Evolutionary conservation across 2,329 filamentous ascomycete species (phyloP).

Genomic region (Penicillium occitanis): DNA sequence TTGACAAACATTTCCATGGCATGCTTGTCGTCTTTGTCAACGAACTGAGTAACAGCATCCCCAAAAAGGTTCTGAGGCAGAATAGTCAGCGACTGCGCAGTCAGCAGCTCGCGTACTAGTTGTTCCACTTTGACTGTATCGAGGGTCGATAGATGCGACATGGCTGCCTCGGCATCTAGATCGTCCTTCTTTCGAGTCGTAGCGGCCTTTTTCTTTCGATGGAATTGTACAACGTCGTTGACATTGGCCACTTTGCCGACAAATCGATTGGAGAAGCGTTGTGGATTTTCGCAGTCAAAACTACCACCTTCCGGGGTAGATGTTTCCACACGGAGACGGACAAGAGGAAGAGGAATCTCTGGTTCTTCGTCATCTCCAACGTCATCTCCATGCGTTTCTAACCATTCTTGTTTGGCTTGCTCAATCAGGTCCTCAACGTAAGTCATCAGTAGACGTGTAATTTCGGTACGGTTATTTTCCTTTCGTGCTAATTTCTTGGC

Average conservation of each 20-base stretch:
- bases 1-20: conserved; percentile 80
- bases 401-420: conserved; percentile 79
- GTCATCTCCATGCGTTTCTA: conserved; percentile 68
- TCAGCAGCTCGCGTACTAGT: conserved; percentile 82
- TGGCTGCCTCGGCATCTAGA: conserved; percentile 59
- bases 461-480: conserved; percentile 76
- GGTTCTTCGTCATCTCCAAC: conserved; percentile 55
- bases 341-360: conserved; percentile 73
- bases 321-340: conserved; percentile 88
- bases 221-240: conserved; percentile 90
- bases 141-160: conserved; percentile 59
- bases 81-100: conserved; percentile 85
- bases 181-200: conserved; percentile 51
- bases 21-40: conserved; percentile 92
- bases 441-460: conserved; percentile 72
- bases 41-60: conserved; percentile 88
- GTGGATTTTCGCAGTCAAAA: conserved; percentile 91
- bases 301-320: conserved; percentile 78
- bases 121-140: conserved; percentile 85
- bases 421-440: conserved; percentile 86
- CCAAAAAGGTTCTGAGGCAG: conserved; percentile 89
- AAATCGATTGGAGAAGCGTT: conserved; percentile 92
- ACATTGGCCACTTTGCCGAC: conserved; percentile 87
- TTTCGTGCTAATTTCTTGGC: conserved; percentile 77
- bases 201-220: conserved; percentile 74